Conservation (phyloP, 2,329 filamentous ascomycete genomes). For the Trichoderma koningii region DNA sequence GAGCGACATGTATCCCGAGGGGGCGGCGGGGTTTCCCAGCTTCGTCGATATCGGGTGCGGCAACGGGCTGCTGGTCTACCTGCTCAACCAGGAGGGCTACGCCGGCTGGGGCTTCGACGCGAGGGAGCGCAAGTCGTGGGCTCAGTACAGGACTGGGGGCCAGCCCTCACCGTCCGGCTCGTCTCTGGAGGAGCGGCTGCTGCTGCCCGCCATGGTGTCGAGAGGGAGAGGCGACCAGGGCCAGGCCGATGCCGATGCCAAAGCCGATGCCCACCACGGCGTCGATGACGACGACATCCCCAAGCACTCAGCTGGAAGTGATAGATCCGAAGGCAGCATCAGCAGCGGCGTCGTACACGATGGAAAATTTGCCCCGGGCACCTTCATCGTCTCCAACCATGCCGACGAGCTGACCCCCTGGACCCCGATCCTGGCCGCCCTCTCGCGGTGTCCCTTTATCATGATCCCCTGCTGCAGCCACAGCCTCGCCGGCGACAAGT, state of each 20-base stretch:
- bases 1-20: conserved; percentile 71
- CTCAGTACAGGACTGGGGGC: conserved; percentile 57
- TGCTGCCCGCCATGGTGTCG: conserved; percentile 48
- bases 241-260: background rate
- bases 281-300: no score
- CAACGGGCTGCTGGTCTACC: conserved; percentile 85
- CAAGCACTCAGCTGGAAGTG: background rate
- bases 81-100: conserved; percentile 81
- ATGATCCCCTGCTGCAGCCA: conserved; percentile 96
- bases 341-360: conserved; percentile 43
- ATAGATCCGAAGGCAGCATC: conserved; percentile 27
- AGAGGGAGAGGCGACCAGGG: background rate
- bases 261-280: background rate
- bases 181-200: conserved; percentile 50
- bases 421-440: conserved; percentile 83
- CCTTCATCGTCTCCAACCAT: conserved; percentile 96
- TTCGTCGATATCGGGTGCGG: conserved; percentile 97
- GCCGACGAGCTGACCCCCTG: conserved; percentile 94
- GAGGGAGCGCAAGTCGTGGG: conserved; percentile 81
- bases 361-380: conserved; percentile 70
- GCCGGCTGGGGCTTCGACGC: conserved; percentile 90
- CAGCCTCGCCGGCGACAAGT: conserved; percentile 72
- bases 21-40: conserved; percentile 65
- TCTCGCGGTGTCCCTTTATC: conserved; percentile 79
- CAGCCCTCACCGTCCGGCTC: conserved; percentile 35